Conservation (phyloP, 306 rosid genomes). For the Nissolia schottii region DNA sequence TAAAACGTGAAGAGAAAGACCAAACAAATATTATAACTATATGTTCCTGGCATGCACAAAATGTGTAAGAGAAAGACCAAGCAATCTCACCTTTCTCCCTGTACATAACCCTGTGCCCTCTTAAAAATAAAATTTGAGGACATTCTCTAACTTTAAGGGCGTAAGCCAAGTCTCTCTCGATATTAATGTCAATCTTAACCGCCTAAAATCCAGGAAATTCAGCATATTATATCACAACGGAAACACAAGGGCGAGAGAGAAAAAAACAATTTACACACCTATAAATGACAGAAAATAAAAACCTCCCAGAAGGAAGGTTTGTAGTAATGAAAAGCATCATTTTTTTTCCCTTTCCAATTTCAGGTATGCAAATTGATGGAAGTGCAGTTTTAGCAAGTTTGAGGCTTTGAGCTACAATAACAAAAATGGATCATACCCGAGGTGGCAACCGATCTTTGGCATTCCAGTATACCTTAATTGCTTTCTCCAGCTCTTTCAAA, state of each 20-base stretch:
- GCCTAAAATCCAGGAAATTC: conserved; percentile 44
- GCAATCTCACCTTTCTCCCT: conserved; percentile 76
- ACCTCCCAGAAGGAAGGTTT: not conserved
- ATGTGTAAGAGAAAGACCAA: conserved; percentile 22
- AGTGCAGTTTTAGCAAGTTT: not conserved
- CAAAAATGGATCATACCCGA: conserved; percentile 48
- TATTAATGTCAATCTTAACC: conserved; percentile 77
- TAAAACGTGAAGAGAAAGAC: not conserved
- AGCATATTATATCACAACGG: conserved; percentile 4
- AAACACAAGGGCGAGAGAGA: not conserved
- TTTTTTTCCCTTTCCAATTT: not conserved
- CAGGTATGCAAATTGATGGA: not conserved
- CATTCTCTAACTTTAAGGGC: conserved; percentile 77
- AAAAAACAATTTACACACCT: no score
- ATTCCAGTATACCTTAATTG: conserved; percentile 70
- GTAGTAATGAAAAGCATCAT: not conserved
- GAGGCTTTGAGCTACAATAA: not conserved
- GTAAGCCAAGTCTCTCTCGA: conserved; percentile 88
- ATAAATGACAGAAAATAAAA: not conserved
- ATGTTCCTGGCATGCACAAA: not conserved
- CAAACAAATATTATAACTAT: conserved; percentile 1
- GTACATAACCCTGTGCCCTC: conserved; percentile 74
- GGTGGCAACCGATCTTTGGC: conserved; percentile 92
- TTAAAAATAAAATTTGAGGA: conserved; percentile 74
- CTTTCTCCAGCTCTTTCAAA: conserved; percentile 90